Percentiles rank a stretch among this genome's conserved stretches.
phyloP scores from a whole-genome alignment of 2,329 filamentous ascomycete genomes.

The Magnaporthales sp. region DNA sequence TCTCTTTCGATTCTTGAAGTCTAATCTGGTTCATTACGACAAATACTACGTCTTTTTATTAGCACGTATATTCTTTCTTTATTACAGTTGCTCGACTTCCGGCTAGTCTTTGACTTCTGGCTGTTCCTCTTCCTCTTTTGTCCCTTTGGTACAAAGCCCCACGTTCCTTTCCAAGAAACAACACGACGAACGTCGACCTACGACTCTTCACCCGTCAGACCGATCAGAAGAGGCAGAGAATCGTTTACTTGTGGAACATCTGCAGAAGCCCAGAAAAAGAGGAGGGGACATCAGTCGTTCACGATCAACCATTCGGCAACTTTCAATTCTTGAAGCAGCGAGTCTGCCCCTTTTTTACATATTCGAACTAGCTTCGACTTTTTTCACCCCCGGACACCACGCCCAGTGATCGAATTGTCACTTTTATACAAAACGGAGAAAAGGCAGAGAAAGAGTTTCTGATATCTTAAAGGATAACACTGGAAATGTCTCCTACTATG shows the following conservation, averaged over 20 bases:
- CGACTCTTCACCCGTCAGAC: not conserved
- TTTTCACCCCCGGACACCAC: not conserved
- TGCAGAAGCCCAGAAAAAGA: not conserved
- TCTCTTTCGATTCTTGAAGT: constrained; percentile 19
- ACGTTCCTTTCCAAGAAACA: not conserved
- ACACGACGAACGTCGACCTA: not conserved
- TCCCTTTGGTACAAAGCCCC: not conserved
- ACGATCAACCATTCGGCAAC: constrained; percentile 11
- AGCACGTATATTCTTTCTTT: constrained; percentile 15
- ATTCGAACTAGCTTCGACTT: constrained; percentile 5
- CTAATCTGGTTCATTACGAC: constrained; percentile 24
- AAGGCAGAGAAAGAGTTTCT: constrained; percentile 10
- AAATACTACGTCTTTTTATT: constrained; percentile 14
- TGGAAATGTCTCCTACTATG: constrained; percentile 40
- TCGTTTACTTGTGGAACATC: not conserved
- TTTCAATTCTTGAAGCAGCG: constrained; percentile 37
- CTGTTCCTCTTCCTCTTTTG: constrained; percentile 1
- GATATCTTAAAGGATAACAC: constrained; percentile 19
- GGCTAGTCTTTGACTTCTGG: constrained; percentile 12
- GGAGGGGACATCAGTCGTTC: not conserved
- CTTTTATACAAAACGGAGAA: constrained; percentile 3
- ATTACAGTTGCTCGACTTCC: constrained; percentile 12
- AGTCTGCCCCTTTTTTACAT: constrained; percentile 22
- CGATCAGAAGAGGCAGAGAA: not conserved
- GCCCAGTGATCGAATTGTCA: not conserved